Evolutionary conservation across 1,139 yeast genomes (phyloP).

Genomic region (Hyphopichia buzzinii): DNA sequence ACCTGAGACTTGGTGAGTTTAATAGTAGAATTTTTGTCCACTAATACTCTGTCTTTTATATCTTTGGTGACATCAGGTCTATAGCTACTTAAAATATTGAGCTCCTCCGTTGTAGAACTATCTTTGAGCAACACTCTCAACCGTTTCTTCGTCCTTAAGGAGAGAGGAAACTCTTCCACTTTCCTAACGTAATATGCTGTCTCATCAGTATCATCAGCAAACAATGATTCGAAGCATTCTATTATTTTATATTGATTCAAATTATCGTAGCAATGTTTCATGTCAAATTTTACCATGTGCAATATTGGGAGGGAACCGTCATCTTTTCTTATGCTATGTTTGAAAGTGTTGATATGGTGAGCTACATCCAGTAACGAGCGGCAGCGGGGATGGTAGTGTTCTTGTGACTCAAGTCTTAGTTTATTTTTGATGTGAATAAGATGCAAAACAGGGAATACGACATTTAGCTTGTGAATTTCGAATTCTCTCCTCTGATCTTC

Average conservation of each 20-base stretch:
- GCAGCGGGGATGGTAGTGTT: slow-evolving; percentile 22
- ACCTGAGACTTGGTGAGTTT: slow-evolving; percentile 23
- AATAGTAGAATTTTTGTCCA: slow-evolving; percentile 29
- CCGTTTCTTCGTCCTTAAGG: slow-evolving; percentile 8
- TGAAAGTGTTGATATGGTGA: slow-evolving; percentile 13
- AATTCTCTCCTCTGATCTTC: slow-evolving; percentile 11
- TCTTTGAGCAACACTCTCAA: slow-evolving; percentile 12
- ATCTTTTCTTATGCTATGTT: slow-evolving; percentile 10
- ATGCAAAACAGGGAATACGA: slow-evolving; percentile 19
- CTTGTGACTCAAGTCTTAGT: not conserved
- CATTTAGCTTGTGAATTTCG: slow-evolving; percentile 14
- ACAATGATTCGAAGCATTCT: slow-evolving; percentile 24
- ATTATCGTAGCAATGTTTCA: slow-evolving; percentile 76
- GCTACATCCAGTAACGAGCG: slow-evolving; percentile 28
- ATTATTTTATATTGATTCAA: slow-evolving; percentile 53
- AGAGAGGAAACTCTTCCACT: slow-evolving; percentile 10
- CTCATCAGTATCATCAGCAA: slow-evolving; percentile 18
- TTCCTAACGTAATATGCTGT: slow-evolving; percentile 24
- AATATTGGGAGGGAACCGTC: slow-evolving; percentile 32
- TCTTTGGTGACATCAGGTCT: slow-evolving; percentile 3
- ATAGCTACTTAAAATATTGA: slow-evolving; percentile 9
- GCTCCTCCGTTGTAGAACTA: slow-evolving; percentile 13
- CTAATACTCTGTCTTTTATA: slow-evolving; percentile 6
- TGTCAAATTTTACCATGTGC: slow-evolving; percentile 70
- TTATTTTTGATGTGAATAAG: slow-evolving; percentile 3